Conservation (phyloP, 2,329 filamentous ascomycete species). For the Cadophora sp. region DNA sequence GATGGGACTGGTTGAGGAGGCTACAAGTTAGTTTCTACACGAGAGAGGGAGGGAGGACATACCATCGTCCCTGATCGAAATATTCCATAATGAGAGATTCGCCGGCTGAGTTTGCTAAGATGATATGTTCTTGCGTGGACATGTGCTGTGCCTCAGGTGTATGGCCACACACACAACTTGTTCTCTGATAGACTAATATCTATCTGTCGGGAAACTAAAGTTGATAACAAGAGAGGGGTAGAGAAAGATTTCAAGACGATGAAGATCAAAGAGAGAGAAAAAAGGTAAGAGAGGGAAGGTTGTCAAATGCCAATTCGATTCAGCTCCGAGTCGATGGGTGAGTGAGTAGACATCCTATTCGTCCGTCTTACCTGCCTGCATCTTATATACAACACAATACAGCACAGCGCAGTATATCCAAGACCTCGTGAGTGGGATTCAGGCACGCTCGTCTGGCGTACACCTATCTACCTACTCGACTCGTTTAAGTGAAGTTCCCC, state of each 20-base stretch:
- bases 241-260: background rate
- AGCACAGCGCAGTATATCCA: background rate
- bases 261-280: background rate
- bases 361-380: conserved; percentile 17
- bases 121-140: background rate
- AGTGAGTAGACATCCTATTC: conserved; percentile 10
- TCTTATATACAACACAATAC: background rate
- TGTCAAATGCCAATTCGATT: background rate
- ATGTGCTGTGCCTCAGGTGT: background rate
- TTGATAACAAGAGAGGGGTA: background rate
- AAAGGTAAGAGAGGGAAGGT: background rate
- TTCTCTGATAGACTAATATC: background rate
- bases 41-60: background rate
- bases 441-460: conserved; percentile 3
- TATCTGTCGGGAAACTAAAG: background rate
- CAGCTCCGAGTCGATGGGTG: background rate
- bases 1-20: conserved; percentile 27
- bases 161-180: no score
- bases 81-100: conserved; percentile 15
- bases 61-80: conserved; percentile 32
- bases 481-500: background rate
- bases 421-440: conserved; percentile 5
- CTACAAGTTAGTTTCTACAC: background rate
- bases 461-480: background rate
- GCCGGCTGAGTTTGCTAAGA: background rate